phyloP scores from a whole-genome alignment of 306 rosid genomes.

The Cicer chorassanicum region DNA sequence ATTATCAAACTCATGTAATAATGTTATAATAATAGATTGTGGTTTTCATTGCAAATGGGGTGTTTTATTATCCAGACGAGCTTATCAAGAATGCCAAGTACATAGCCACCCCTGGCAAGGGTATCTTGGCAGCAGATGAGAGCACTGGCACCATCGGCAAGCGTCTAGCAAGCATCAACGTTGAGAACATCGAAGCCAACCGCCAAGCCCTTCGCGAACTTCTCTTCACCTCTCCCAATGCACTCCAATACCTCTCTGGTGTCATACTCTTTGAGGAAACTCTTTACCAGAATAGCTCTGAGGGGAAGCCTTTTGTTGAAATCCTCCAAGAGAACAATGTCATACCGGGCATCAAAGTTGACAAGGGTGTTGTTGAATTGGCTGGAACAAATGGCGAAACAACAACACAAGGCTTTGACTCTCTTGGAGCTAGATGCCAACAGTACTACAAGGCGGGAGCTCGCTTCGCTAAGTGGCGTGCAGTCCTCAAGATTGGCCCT shows the following conservation, averaged over 20 bases:
- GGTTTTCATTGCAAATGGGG: slow-evolving; percentile 37
- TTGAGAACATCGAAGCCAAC: slow-evolving; percentile 81
- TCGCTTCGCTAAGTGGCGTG: slow-evolving; percentile 89
- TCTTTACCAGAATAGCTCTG: slow-evolving; percentile 71
- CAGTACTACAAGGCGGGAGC: slow-evolving; percentile 92
- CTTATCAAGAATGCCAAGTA: slow-evolving; percentile 83
- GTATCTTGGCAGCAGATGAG: slow-evolving; percentile 91
- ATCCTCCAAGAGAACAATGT: slow-evolving; percentile 74
- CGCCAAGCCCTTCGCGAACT: slow-evolving; percentile 92
- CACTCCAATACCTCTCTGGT: slow-evolving; percentile 78
- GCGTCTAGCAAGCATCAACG: slow-evolving; percentile 80
- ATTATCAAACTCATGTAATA: slow-evolving; percentile 5
- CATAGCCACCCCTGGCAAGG: slow-evolving; percentile 91
- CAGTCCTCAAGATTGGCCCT: slow-evolving; percentile 83
- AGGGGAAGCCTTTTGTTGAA: slow-evolving; percentile 83
- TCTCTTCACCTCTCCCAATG: slow-evolving; percentile 82
- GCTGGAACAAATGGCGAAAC: slow-evolving; percentile 91
- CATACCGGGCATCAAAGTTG: slow-evolving; percentile 95
- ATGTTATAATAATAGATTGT: not conserved
- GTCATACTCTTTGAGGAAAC: slow-evolving; percentile 95
- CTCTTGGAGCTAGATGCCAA: slow-evolving; percentile 77
- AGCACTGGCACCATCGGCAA: slow-evolving; percentile 95
- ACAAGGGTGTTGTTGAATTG: slow-evolving; percentile 87
- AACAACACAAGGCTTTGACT: slow-evolving; percentile 86
- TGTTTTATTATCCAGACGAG: slow-evolving; percentile 59